Base-by-base conservation (phyloP, 73 alveolate species). In the Tetrahymena borealis region DNA sequence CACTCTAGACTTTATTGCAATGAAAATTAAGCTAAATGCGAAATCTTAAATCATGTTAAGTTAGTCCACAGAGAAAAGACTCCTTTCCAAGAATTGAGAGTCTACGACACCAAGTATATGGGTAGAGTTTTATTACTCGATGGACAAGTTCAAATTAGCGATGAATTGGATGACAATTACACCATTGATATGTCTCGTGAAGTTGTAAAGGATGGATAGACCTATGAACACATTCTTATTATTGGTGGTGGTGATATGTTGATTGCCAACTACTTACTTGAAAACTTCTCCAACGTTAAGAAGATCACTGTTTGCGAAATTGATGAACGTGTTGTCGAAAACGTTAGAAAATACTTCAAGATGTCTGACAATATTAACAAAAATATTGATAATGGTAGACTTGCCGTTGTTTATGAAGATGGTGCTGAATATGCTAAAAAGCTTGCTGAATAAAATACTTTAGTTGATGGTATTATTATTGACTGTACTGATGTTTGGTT, bases 211-310 rank as follows among this genome's bases (percentile, higher is more conserved):
- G 40, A 15, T 18, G 79, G 32, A 4, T 18, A 90, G 8, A 40
- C 93, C 78, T 39, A 90, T 11, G 90, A 39, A 38, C 78, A 90
- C 38, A 78, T 90, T 20, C 40, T 90, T 40, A 90, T 90, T 36
- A 39, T 90, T 38, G 93, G 93, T 33, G 93, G 93, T 39, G 93
- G 93, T 35, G 93, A 90, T 24, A 33, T 90, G 90, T 33, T 90
- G 40, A 90, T 90, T 38, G 93, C 93, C 40, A 90, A 40, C 39
- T 39, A 90, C 90, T 38, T 90, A 24, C 90, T 90, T 33, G 78
- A 39, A 39, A 39, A 39, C 33, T 90, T 39, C 90, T 91, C 93
- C 24, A 33, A 39, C 9, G 79, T 90, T 11, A 90, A 39, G 38
- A 90, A 90, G 40, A 78, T 90, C 11, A 39, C 90, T 2, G 78